Conservation (phyloP, 768 basidiomycete species). For the Dendrothele bispora region DNA sequence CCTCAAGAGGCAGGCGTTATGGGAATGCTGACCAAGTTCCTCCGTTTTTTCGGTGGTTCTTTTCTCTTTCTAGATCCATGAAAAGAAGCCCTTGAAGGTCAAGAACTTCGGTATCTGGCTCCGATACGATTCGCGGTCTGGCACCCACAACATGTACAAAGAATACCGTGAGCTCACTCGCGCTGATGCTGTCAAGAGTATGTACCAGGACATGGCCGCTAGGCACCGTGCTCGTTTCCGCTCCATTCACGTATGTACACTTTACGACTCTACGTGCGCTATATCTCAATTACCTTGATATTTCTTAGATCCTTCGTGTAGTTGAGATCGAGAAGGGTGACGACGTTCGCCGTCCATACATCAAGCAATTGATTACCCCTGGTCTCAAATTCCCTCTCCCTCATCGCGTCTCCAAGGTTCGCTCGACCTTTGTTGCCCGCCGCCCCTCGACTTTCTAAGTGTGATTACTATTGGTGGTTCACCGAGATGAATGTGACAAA, state of each 20-base stretch:
- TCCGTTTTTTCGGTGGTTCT: constrained; percentile 21
- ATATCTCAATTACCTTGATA: background rate
- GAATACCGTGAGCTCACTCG: constrained; percentile 96
- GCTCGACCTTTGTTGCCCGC: constrained; percentile 77
- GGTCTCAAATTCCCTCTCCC: constrained; percentile 97
- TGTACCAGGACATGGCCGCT: constrained; percentile 99
- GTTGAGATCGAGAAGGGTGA: constrained; percentile 92
- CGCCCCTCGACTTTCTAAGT: constrained; percentile 73
- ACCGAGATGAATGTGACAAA: background rate
- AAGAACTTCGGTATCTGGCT: constrained; percentile 99
- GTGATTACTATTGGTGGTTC: background rate
- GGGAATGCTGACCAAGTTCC: constrained; percentile 43
- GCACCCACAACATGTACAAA: constrained; percentile 99
- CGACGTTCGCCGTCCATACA: constrained; percentile 95
- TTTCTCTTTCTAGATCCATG: constrained; percentile 87
- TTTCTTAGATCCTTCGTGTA: constrained; percentile 88
- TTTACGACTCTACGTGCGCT: background rate
- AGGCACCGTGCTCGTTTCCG: constrained; percentile 99
- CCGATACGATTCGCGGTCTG: constrained; percentile 98
- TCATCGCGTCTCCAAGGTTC: constrained; percentile 78
- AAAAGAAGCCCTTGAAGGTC: constrained; percentile 97
- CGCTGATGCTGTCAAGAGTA: constrained; percentile 90
- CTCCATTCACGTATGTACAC: constrained; percentile 84
- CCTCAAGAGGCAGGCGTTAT: constrained; percentile 86
- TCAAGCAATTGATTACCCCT: constrained; percentile 91